phyloP scores from a whole-genome alignment of 306 rosid genomes.

The Quercus gilva region DNA sequence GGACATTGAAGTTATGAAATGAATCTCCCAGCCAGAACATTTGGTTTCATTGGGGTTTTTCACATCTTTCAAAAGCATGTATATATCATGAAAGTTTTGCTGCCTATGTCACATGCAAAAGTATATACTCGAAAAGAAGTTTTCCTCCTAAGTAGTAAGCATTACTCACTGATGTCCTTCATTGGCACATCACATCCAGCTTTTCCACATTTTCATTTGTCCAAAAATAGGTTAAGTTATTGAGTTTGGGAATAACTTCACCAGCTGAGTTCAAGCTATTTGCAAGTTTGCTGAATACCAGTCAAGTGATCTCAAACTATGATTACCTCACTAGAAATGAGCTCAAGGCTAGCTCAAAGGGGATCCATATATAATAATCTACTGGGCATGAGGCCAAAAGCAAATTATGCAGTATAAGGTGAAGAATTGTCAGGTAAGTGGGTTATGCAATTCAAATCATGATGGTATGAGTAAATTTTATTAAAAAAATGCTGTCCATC shows the following conservation, averaged over 20 bases:
- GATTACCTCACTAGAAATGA: not conserved
- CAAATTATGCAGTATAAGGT: not conserved
- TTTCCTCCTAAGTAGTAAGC: not conserved
- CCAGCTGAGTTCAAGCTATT: not conserved
- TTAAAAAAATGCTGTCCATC: not conserved
- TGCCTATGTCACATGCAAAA: not conserved
- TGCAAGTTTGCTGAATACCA: not conserved
- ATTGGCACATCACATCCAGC: not conserved
- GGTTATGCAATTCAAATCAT: not conserved
- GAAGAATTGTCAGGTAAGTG: not conserved
- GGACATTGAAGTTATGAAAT: not conserved
- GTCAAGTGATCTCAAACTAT: not conserved
- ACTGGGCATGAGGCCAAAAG: not conserved
- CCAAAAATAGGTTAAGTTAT: not conserved
- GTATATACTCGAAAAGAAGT: not conserved
- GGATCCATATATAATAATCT: not conserved
- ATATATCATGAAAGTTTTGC: not conserved
- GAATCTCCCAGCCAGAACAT: not conserved
- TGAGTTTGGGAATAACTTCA: not conserved
- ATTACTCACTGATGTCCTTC: no score
- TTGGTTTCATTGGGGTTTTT: not conserved
- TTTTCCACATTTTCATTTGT: not conserved
- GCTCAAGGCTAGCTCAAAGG: not conserved
- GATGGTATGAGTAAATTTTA: not conserved
- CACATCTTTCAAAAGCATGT: not conserved